phyloP scores from a whole-genome alignment of 2,329 filamentous ascomycete genomes.

The Aspergillus aculeatinus region DNA sequence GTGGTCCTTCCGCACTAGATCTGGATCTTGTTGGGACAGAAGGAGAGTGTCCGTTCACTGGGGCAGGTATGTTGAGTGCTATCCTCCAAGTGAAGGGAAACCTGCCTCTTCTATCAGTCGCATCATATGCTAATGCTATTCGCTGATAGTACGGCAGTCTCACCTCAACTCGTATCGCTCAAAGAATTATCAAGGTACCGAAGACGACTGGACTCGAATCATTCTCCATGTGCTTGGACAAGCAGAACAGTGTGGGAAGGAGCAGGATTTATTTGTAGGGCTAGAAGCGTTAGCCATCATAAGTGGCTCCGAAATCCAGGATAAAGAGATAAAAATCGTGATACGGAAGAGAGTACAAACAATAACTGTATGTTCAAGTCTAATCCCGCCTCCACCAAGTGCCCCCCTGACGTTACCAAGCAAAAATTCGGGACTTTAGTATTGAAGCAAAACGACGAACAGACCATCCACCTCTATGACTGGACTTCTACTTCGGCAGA shows the following conservation, averaged over 20 bases:
- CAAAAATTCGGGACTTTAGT: constrained; percentile 56
- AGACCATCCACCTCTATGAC: constrained; percentile 57
- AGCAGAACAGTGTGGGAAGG: constrained; percentile 15
- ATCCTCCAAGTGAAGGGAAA: not conserved
- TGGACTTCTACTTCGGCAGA: constrained; percentile 54
- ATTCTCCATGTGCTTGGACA: constrained; percentile 38
- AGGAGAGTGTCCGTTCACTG: constrained; percentile 54
- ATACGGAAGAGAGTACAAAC: constrained; percentile 47
- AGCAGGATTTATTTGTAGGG: constrained; percentile 23
- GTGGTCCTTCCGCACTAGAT: constrained; percentile 47
- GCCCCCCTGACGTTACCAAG: constrained; percentile 27
- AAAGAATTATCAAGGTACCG: constrained; percentile 45
- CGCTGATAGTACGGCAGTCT: constrained; percentile 36
- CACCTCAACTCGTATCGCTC: constrained; percentile 39
- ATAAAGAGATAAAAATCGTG: constrained; percentile 40
- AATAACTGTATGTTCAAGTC: constrained; percentile 45
- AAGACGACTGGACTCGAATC: constrained; percentile 44
- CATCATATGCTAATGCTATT: constrained; percentile 14
- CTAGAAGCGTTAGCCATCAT: constrained; percentile 37
- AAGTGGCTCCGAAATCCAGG: constrained; percentile 23
- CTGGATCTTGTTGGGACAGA: constrained; percentile 59
- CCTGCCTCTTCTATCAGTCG: not conserved
- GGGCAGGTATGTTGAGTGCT: constrained; percentile 39
- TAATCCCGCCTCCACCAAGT: not conserved
- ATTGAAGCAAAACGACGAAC: constrained; percentile 53